phyloP scores from a whole-genome alignment of 345 rosid genomes.

The Eucalyptus polyanthemos region DNA sequence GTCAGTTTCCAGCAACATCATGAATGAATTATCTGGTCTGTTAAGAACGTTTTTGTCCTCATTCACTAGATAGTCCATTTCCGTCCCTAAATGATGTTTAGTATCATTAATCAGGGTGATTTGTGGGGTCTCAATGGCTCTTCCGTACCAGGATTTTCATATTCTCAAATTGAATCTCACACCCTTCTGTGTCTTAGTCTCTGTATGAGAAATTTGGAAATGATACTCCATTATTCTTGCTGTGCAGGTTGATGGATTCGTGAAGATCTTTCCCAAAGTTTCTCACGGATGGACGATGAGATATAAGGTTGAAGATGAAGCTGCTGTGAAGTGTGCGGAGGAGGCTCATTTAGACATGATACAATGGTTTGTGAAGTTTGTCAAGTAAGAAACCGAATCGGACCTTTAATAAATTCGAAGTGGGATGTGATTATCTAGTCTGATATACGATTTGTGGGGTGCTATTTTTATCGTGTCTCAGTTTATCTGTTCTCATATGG shows the following conservation, averaged over 20 bases:
- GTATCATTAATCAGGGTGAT: not conserved
- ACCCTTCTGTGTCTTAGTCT: not conserved
- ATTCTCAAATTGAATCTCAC: not conserved
- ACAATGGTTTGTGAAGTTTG: slow-evolving; percentile 45
- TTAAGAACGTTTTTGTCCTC: not conserved
- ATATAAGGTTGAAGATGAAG: slow-evolving; percentile 30
- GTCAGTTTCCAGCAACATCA: not conserved
- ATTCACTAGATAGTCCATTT: not conserved
- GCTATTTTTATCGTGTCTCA: not conserved
- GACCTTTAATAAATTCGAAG: not conserved
- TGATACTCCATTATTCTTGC: not conserved
- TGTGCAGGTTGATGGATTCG: slow-evolving; percentile 36
- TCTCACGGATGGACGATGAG: slow-evolving; percentile 71
- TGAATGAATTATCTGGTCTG: not conserved
- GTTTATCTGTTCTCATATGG: not conserved
- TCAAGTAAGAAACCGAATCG: slow-evolving; percentile 19
- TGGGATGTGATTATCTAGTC: not conserved
- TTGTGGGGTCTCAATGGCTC: not conserved
- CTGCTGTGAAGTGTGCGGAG: slow-evolving; percentile 37
- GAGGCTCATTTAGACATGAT: slow-evolving; percentile 62
- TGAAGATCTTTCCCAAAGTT: slow-evolving; percentile 69
- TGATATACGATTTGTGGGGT: not conserved
- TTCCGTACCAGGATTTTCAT: not conserved
- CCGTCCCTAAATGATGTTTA: not conserved
- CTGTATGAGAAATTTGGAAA: not conserved